phyloP scores from a whole-genome alignment of 805 yeast species.

The Brettanomyces anomalus region DNA sequence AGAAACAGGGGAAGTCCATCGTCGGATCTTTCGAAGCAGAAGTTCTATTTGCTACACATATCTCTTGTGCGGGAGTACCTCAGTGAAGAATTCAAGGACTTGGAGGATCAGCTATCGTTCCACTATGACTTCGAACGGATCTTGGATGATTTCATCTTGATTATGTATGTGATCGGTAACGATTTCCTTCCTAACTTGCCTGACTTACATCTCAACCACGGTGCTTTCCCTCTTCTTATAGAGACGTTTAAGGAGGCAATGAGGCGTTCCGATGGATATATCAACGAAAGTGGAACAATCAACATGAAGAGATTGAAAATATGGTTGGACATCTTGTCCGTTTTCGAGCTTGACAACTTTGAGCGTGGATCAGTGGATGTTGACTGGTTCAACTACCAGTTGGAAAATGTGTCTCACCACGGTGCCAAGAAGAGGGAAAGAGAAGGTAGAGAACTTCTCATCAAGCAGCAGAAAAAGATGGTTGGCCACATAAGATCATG shows the following conservation, averaged over 20 bases:
- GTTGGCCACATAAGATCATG: constrained; percentile 50
- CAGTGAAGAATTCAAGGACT: constrained; percentile 71
- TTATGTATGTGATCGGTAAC: constrained; percentile 92
- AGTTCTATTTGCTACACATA: constrained; percentile 73
- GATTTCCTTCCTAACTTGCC: constrained; percentile 97
- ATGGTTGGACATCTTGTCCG: constrained; percentile 69
- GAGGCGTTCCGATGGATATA: constrained; percentile 67
- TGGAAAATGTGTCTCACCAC: constrained; percentile 66
- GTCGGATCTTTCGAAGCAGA: constrained; percentile 61
- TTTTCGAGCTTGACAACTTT: constrained; percentile 78
- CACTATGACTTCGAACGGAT: constrained; percentile 79
- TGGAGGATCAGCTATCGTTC: constrained; percentile 55
- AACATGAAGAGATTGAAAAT: constrained; percentile 61
- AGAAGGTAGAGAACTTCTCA: constrained; percentile 52
- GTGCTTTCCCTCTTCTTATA: constrained; percentile 89
- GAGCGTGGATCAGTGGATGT: constrained; percentile 78
- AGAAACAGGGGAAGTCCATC: constrained; percentile 23
- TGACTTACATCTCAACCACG: constrained; percentile 84
- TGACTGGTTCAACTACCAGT: constrained; percentile 83
- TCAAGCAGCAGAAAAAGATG: constrained; percentile 68
- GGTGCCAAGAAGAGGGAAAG: constrained; percentile 64
- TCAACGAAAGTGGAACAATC: constrained; percentile 76
- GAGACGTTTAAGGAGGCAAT: constrained; percentile 81
- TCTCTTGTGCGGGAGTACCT: constrained; percentile 86
- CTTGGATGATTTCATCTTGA: constrained; percentile 85